A percentile compares a stretch with the other conserved stretches of the same genome.
Conservation (phyloP, 2,329 filamentous ascomycete species). For the Fusarium pseudocircinatum region DNA sequence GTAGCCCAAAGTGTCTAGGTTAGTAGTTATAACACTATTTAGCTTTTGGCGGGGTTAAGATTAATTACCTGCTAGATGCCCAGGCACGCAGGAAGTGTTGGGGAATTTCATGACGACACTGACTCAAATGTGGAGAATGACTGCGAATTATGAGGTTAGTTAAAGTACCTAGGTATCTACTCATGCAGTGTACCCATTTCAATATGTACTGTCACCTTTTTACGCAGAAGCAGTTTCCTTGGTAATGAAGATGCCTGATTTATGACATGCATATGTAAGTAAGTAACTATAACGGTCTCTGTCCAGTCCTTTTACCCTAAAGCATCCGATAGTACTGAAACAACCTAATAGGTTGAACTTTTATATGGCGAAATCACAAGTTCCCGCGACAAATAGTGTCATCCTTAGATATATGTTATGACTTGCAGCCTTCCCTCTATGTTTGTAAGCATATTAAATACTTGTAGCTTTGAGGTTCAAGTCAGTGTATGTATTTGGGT, state of each 20-base stretch:
- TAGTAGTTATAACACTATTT: background rate
- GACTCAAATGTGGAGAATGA: constrained; percentile 13
- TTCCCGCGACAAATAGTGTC: background rate
- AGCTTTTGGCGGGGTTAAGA: constrained; percentile 24
- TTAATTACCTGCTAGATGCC: background rate
- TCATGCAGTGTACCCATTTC: background rate
- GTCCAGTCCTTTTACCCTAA: background rate
- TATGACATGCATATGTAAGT: background rate
- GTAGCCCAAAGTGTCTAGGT: background rate
- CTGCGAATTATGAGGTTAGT: constrained; percentile 1
- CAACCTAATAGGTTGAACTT: background rate
- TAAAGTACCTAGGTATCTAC: no score
- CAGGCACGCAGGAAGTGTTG: background rate
- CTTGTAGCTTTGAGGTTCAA: background rate
- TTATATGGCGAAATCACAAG: background rate
- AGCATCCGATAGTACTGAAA: background rate
- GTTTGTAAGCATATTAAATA: no score
- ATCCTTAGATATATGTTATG: background rate
- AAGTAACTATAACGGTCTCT: background rate
- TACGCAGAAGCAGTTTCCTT: background rate
- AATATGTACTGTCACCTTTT: background rate
- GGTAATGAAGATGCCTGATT: background rate
- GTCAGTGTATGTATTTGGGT: background rate
- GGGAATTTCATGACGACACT: constrained; percentile 22
- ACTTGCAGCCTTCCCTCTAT: no score